Conservation (phyloP, 805 yeast species). For the fission yeast (Schizosaccharomyces pombe) region DNA sequence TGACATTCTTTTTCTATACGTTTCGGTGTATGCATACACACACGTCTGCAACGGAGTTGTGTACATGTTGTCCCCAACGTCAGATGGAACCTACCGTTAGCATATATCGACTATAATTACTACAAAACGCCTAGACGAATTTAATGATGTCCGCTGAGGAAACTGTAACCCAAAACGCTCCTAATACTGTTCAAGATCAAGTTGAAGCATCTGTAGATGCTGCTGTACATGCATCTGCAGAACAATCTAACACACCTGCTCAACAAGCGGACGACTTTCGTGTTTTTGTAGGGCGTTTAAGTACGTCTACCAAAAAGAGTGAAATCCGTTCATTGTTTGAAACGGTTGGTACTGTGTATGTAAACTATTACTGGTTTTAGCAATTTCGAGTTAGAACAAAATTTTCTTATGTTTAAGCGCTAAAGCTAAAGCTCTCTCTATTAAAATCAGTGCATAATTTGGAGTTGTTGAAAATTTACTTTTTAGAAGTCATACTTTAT, state of each 20-base stretch:
- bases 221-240: constrained; percentile 3
- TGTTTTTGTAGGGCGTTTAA: background rate
- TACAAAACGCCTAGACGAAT: background rate
- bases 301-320: background rate
- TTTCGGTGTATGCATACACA: background rate
- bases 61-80: background rate
- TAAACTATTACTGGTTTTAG: background rate
- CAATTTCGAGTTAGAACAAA: constrained; percentile 4
- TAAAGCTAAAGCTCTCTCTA: too few relatives aligned
- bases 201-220: background rate
- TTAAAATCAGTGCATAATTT: too few relatives aligned
- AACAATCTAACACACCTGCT: background rate
- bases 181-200: background rate
- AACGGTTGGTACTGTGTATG: constrained; percentile 1
- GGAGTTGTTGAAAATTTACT: too few relatives aligned
- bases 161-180: background rate
- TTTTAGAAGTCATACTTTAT: too few relatives aligned
- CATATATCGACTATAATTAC: background rate
- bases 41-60: background rate
- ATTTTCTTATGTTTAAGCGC: too few relatives aligned
- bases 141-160: background rate
- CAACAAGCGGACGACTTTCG: background rate
- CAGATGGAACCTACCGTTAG: background rate
- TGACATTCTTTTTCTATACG: background rate
- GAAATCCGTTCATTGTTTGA: constrained; percentile 1